A percentile compares a stretch with the other conserved stretches of the same genome.
Conservation (phyloP, 345 rosid species). For the Kandelia obovata region DNA sequence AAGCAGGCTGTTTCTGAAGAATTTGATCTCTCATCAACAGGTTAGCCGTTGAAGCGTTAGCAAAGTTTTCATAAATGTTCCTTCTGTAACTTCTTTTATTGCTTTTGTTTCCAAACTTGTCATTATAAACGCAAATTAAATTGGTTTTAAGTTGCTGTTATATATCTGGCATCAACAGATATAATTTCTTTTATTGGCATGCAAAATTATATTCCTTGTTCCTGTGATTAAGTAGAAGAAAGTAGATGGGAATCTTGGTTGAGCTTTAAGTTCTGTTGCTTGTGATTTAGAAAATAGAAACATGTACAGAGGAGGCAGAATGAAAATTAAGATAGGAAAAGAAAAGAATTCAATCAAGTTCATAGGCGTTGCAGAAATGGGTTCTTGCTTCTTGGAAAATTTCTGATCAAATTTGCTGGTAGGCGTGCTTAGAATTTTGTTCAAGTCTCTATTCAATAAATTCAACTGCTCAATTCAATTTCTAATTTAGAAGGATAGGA, state of each 20-base stretch:
- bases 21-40: neutral
- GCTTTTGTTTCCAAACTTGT: neutral
- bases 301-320: no score
- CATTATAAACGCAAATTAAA: neutral
- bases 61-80: neutral
- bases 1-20: neutral
- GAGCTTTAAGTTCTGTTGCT: neutral
- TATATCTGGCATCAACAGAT: neutral
- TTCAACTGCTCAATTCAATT: no score
- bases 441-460: no score
- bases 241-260: no score
- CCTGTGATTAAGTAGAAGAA: neutral
- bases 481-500: neutral
- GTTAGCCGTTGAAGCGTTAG: constrained; percentile 3
- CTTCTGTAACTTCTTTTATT: constrained; percentile 5
- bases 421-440: no score
- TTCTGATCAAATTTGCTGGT: neutral
- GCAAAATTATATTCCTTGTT: neutral
- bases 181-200: neutral
- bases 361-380: neutral
- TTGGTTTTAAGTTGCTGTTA: neutral
- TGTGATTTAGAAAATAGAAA: neutral
- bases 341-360: no score
- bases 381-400: constrained; percentile 5
- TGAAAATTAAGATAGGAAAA: no score